A percentile compares a stretch with the other conserved stretches of the same genome.
Conservation (phyloP, 768 basidiomycete genomes). For the Hygrophorus pudorinus region DNA sequence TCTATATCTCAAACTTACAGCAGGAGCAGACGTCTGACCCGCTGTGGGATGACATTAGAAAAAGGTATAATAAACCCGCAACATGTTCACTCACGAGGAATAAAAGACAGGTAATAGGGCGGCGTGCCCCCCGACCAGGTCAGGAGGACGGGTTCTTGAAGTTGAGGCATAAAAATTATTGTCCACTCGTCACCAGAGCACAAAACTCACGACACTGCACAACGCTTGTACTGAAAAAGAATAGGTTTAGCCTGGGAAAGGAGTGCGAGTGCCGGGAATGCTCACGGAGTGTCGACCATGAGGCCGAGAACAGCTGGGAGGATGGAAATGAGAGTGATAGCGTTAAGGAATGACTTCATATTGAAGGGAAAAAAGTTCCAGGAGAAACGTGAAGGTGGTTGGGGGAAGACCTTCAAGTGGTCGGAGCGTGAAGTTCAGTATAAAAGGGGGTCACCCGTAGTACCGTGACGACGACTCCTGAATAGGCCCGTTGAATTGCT, state of each 20-base stretch:
- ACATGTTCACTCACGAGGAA: slow-evolving; percentile 41
- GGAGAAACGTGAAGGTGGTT: neutral
- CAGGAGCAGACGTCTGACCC: slow-evolving; percentile 37
- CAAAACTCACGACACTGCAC: slow-evolving; percentile 41
- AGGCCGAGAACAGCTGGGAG: slow-evolving; percentile 28
- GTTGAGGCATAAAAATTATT: neutral
- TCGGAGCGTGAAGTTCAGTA: no score
- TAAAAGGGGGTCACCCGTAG: no score
- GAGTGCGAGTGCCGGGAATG: slow-evolving; percentile 8
- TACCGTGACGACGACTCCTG: no score
- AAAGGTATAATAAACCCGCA: neutral
- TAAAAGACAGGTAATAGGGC: slow-evolving; percentile 51
- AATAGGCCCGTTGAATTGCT: no score
- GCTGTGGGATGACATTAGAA: slow-evolving; percentile 24
- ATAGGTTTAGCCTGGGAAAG: neutral
- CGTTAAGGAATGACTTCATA: slow-evolving; percentile 30
- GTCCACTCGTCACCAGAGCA: neutral
- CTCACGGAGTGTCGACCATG: slow-evolving; percentile 66
- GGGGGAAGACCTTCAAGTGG: neutral
- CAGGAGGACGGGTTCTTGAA: slow-evolving; percentile 50
- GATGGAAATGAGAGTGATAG: slow-evolving; percentile 27
- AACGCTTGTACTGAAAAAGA: slow-evolving; percentile 22
- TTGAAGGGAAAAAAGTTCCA: slow-evolving; percentile 2
- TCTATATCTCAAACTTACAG: slow-evolving; percentile 30
- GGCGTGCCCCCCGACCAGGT: slow-evolving; percentile 39